Evolutionary conservation across 441 rosid species (phyloP).

Genomic region (Croton setiger): DNA sequence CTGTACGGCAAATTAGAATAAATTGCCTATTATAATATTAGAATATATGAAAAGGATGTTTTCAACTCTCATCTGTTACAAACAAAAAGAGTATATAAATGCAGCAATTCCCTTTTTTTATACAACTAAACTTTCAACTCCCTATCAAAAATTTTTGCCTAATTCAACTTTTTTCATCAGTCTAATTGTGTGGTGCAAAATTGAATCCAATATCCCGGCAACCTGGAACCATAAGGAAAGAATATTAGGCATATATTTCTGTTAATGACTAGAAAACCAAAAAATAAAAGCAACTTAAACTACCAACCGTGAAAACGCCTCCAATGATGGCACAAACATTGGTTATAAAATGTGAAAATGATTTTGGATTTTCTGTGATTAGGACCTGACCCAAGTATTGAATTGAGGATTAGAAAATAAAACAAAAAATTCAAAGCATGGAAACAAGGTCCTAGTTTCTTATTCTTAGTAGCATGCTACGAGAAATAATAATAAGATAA

Average conservation of each 20-base stretch:
- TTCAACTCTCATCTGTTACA: conserved; percentile 17
- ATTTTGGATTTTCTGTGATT: conserved; percentile 71
- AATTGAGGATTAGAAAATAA: background rate
- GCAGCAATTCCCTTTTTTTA: conserved; percentile 24
- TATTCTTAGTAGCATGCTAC: background rate
- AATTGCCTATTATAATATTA: background rate
- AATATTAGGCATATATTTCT: background rate
- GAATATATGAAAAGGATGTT: background rate
- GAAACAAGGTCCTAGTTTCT: background rate
- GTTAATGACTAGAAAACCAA: background rate
- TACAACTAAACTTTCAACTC: conserved; percentile 27
- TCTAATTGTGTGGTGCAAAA: conserved; percentile 80
- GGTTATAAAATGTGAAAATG: conserved; percentile 95
- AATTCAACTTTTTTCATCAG: conserved; percentile 83
- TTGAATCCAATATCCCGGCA: conserved; percentile 91
- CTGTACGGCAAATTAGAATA: conserved; percentile 2
- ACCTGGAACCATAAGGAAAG: conserved; percentile 53
- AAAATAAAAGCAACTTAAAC: conserved; percentile 11
- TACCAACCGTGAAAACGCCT: conserved; percentile 94
- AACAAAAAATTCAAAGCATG: background rate
- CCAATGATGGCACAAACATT: conserved; percentile 98
- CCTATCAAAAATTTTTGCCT: conserved; percentile 80
- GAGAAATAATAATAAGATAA: background rate
- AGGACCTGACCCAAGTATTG: conserved; percentile 50
- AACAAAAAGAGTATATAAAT: conserved; percentile 13